phyloP scores from a whole-genome alignment of 352 stramenopile species.

The Phytophthora fragariae region DNA sequence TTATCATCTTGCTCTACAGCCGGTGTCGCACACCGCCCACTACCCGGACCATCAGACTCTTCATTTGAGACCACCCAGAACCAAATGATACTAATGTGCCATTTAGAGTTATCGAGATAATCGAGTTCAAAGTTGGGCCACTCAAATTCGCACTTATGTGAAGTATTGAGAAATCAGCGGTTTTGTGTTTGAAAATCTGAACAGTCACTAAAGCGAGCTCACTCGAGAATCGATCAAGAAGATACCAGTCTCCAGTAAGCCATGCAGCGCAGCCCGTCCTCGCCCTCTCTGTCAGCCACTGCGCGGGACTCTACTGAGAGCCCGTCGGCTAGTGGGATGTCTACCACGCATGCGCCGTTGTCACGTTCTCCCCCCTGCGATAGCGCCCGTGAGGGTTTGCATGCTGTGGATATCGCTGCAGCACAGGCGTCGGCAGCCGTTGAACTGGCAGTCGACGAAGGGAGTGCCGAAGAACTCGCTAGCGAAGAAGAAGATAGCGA shows the following conservation, averaged over 20 bases:
- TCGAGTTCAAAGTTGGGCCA: no score
- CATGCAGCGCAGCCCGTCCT: background rate
- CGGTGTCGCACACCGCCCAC: background rate
- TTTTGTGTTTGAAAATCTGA: no score
- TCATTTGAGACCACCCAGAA: background rate
- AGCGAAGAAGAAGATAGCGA: background rate
- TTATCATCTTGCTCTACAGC: background rate
- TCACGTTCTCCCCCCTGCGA: background rate
- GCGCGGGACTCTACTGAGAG: no score
- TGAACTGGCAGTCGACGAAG: background rate
- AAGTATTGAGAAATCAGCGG: no score
- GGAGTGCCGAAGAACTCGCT: no score
- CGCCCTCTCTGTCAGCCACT: background rate
- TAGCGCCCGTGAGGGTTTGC: background rate
- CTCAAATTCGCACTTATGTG: no score
- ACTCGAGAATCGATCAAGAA: background rate
- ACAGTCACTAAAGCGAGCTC: background rate
- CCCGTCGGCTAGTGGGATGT: no score
- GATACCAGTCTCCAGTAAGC: background rate
- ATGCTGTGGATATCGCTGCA: background rate
- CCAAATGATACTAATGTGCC: no score
- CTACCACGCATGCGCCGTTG: background rate
- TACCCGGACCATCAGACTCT: background rate
- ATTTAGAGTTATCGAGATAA: no score
- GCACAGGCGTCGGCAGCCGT: no score